Percentiles rank a stretch among this genome's conserved stretches.
Conservation (phyloP, 805 yeast species). For the Grigorovia jiainica region DNA sequence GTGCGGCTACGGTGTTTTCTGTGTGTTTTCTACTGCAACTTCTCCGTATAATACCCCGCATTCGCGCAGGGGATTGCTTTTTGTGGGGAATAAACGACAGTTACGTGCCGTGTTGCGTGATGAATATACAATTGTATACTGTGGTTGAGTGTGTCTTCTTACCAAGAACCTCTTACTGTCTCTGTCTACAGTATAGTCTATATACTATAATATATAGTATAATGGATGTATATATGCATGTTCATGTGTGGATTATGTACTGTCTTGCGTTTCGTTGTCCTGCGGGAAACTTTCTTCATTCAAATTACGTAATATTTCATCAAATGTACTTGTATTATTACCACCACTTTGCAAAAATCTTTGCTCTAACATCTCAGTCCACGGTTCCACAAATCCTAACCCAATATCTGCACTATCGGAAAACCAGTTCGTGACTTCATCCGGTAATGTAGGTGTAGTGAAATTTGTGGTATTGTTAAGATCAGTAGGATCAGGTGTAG, state of each 20-base stretch:
- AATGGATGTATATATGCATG: background rate
- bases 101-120: no score
- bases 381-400: conserved; percentile 58
- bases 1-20: no score
- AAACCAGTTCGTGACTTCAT: conserved; percentile 42
- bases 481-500: background rate
- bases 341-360: conserved; percentile 36
- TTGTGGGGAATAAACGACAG: no score
- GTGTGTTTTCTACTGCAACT: background rate
- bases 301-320: background rate
- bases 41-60: background rate
- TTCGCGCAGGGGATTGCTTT: background rate
- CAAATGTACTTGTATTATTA: conserved; percentile 6
- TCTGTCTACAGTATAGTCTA: no score
- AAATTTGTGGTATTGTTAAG: background rate
- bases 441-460: conserved; percentile 7
- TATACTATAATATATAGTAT: no score
- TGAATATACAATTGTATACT: no score
- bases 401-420: conserved; percentile 41
- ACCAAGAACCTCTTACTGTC: no score
- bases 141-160: no score
- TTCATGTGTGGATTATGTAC: background rate
- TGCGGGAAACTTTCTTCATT: background rate
- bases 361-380: conserved; percentile 73
- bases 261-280: background rate